These are phyloP conservation scores for Theileria sp. DNA, from an alignment of 169 alveolate genomes.

Conservation along the genomic window DNA sequence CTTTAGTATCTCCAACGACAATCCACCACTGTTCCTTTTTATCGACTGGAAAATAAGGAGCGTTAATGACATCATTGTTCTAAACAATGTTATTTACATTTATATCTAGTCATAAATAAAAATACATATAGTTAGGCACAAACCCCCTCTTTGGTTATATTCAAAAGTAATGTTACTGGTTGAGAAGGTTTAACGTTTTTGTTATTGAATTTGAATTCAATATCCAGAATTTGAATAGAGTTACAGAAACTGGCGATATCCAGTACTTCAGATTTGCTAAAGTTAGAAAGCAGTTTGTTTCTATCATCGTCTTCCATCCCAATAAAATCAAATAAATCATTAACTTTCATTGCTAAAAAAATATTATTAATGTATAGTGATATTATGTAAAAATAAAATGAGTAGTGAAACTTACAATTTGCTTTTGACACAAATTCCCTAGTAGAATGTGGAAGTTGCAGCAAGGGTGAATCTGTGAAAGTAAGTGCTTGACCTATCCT, in stretches of 20 bases:
- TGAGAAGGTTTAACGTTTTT: conserved; percentile 31
- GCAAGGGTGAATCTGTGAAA: conserved; percentile 84
- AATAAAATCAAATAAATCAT: conserved; percentile 91
- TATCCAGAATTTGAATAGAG: conserved; percentile 85
- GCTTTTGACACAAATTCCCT: conserved; percentile 79
- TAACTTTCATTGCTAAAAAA: conserved; percentile 74
- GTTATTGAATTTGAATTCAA: conserved; percentile 66
- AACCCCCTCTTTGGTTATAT: conserved; percentile 63
- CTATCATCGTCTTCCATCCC: conserved; percentile 95
- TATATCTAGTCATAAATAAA: conserved; percentile 34
- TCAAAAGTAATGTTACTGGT: conserved; percentile 9
- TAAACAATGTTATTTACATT: conserved; percentile 71
- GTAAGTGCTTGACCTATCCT: conserved; percentile 95
- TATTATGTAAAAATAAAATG: not conserved
- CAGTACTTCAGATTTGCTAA: conserved; percentile 79
- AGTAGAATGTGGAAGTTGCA: conserved; percentile 90
- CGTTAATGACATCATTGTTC: conserved; percentile 82
- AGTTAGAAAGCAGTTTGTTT: conserved; percentile 75
- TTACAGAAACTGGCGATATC: conserved; percentile 86
- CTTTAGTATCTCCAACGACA: conserved; percentile 89
- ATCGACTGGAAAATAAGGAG: conserved; percentile 93
- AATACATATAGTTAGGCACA: conserved; percentile 37
- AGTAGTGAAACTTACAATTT: conserved; percentile 55
- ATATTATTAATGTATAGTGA: not conserved
- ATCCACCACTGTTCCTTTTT: conserved; percentile 99